Percentiles rank a stretch among this genome's conserved stretches.
These are phyloP conservation scores for Pholiota adiposa DNA, from an alignment of 1,284 basidiomycete genomes.

Conservation along the genomic window DNA sequence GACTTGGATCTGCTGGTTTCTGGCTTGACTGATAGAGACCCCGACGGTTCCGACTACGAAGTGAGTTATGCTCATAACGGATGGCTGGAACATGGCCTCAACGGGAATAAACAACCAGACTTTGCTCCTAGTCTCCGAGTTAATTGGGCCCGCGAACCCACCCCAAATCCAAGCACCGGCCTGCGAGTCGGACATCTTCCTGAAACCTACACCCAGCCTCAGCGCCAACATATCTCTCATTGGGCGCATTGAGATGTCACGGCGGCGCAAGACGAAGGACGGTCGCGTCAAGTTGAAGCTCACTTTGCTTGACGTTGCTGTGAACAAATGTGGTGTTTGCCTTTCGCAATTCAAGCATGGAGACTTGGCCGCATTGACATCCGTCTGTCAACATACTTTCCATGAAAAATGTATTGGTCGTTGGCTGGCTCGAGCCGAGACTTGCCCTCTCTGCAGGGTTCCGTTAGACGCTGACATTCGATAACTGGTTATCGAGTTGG, in stretches of 20 bases:
- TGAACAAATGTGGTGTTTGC: constrained; percentile 84
- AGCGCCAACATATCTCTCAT: constrained; percentile 44
- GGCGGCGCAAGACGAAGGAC: constrained; percentile 66
- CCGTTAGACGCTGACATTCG: constrained; percentile 33
- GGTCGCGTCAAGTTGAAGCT: constrained; percentile 83
- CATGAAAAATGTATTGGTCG: constrained; percentile 60
- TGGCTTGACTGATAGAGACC: constrained; percentile 46
- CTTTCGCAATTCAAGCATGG: constrained; percentile 73
- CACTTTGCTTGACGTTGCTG: constrained; percentile 68
- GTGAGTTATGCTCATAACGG: constrained; percentile 40
- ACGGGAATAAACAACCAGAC: constrained; percentile 41
- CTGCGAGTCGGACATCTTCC: constrained; percentile 9
- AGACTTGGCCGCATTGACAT: constrained; percentile 61
- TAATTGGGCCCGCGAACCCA: constrained; percentile 50
- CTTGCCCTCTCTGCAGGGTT: constrained; percentile 59
- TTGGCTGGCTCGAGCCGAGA: constrained; percentile 55
- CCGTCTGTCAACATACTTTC: constrained; percentile 74
- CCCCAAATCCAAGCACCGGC: constrained; percentile 6
- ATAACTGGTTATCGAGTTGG: constrained; percentile 22
- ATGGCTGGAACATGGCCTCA: constrained; percentile 19
- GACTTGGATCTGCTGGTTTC: constrained; percentile 66
- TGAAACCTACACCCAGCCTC: constrained; percentile 12
- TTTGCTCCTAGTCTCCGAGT: constrained; percentile 61
- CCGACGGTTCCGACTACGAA: constrained; percentile 59
- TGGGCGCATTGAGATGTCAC: constrained; percentile 66